Base-by-base conservation (phyloP, 768 basidiomycete genomes). In the Phlebiopsis flavidoalba region DNA sequence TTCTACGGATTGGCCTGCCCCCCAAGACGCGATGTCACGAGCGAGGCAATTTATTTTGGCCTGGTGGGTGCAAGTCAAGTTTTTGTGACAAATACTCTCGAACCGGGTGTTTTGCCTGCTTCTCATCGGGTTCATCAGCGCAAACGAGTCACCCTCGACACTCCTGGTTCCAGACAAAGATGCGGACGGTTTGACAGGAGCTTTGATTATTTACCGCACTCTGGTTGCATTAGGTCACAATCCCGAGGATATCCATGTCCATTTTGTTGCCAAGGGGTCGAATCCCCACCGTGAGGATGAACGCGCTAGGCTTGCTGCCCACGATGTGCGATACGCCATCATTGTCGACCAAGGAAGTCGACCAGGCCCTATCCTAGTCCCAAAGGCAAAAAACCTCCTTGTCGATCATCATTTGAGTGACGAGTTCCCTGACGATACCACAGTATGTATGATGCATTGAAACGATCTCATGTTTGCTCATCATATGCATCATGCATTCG, bases 391-490 rank as follows among this genome's bases (percentile, higher is more conserved):
- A 55, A 70, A 71, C 33, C 72, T 81, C 33, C 68, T 81, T 40
- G 67, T 81, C n/a, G 80, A 81, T 67, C 80, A 81, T 66, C 80
- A 81, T 65, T 71, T 73, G 66, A 77, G 74, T 17, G 68, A 69
- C 19, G 71, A 73, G 60, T 80, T 76, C 62, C 78, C 79, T 0
- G 69, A 71, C 1, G 70, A 66, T 24, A 67, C 75, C 2, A 21
- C 62, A 12, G 75, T 78, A 53, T 61, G 63, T 31, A 12, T 12
- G 15, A 40, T 22, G 19, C 15, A 21, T 31, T 40, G 37, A 40
- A 40, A 8, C n/a, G n/a, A n/a, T n/a, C n/a, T 49, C 33, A 17
- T 11, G n/a, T 8, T 33, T 33, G 10, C 11, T 24, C 33, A 22
- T 37, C 56, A n/a, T 40, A 40, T 8, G 14, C 14, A 7, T 40